Conservation (phyloP, 2,329 filamentous ascomycete genomes). For the Herpotrichia juniperi region DNA sequence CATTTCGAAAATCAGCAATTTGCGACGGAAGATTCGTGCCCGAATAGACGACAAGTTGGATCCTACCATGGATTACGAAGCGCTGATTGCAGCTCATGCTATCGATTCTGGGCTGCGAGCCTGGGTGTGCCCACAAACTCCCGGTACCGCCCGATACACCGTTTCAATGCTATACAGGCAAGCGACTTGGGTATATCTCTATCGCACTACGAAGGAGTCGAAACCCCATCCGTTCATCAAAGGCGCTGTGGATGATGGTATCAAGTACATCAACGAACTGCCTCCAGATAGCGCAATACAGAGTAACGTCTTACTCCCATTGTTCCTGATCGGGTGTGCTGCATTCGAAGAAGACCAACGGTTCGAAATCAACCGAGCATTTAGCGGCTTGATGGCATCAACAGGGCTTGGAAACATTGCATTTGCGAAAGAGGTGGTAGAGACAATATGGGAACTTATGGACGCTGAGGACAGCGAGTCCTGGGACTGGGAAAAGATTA, state of each 20-base stretch:
- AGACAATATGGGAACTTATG: slow-evolving; percentile 66
- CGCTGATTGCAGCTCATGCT: slow-evolving; percentile 72
- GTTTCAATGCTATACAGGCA: slow-evolving; percentile 66
- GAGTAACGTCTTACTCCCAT: slow-evolving; percentile 65
- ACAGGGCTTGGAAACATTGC: slow-evolving; percentile 65
- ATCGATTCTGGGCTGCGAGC: slow-evolving; percentile 76
- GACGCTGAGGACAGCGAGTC: slow-evolving; percentile 61
- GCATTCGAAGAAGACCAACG: slow-evolving; percentile 63
- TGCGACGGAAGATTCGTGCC: slow-evolving; percentile 75
- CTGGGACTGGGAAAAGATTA: slow-evolving; percentile 70
- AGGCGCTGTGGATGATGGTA: slow-evolving; percentile 63
- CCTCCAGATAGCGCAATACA: slow-evolving; percentile 62
- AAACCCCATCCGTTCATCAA: slow-evolving; percentile 61
- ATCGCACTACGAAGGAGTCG: slow-evolving; percentile 65
- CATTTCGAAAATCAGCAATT: slow-evolving; percentile 77
- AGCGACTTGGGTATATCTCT: slow-evolving; percentile 68
- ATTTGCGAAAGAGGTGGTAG: slow-evolving; percentile 61
- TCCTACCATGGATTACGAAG: slow-evolving; percentile 74
- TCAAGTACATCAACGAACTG: slow-evolving; percentile 61
- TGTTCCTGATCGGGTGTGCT: slow-evolving; percentile 67
- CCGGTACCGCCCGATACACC: slow-evolving; percentile 59
- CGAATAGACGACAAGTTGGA: slow-evolving; percentile 68
- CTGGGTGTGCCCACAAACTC: slow-evolving; percentile 70
- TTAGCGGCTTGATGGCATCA: slow-evolving; percentile 61
- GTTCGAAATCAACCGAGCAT: slow-evolving; percentile 60